Evolutionary conservation across 1,139 yeast species (phyloP), one percentile per base, ranked within the genome.

Genomic region (Saccharomycopsis phalli): DNA sequence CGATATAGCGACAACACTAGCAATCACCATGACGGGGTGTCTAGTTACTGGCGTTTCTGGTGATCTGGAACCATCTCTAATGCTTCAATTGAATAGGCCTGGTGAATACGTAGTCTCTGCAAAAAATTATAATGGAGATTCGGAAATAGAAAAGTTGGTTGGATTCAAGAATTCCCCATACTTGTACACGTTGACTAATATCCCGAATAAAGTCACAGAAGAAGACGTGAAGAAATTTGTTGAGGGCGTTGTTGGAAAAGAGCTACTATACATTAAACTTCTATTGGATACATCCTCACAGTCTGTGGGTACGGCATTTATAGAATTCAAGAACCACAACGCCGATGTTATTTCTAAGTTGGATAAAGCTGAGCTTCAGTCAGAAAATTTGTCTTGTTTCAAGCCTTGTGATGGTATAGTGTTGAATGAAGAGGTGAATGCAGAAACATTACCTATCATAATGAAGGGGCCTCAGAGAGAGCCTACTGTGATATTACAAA

Each of bases 1-100:
- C 38, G 60, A 71, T 34, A 62, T 65, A n/a, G 65, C 73, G 43
- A 81, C 93, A 0, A 81, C 93, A 0, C 58, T 76, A 1, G 64
- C 74, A 1, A 58, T 68, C 29, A 66, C 81, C 1, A 29, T 44
- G 14, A 33, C 32, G 22, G 37, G 34, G 2, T 36, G 11, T 18
- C 20, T 60, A 76, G 38, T 63, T 65, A 47, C 68, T 66, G 0
- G 54, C 48, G 16, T 47, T 52, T 14, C 59, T 31, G 56, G 63
- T 10, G n/a, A n/a, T n/a, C n/a, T n/a, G n/a, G n/a, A n/a, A n/a
- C n/a, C n/a, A n/a, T n/a, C n/a, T n/a, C 56, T 63, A 10, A 49
- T 50, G 7, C 52, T 77, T 11, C 51, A 48, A 2, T 53, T 78
- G 2, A 49, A 57, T 7, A 65, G 94, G 50, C 91, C 93, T 1